phyloP scores from a whole-genome alignment of 768 basidiomycete genomes.

The Coprinellus micaceus region DNA sequence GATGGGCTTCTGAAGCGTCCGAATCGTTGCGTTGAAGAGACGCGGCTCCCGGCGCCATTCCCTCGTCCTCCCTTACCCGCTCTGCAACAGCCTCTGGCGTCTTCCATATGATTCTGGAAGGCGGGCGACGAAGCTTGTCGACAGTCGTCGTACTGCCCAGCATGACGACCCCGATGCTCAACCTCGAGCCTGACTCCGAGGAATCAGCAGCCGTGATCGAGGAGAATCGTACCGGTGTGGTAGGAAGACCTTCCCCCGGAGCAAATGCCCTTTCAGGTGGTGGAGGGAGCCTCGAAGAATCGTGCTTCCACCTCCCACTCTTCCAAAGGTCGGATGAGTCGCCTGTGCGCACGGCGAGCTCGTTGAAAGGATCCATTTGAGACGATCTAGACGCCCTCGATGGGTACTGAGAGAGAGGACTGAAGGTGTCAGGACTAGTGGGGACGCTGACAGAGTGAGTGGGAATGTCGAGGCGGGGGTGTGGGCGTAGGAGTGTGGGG shows the following conservation, averaged over 20 bases:
- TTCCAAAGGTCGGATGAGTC: neutral
- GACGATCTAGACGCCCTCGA: too few species aligned
- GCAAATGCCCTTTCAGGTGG: neutral
- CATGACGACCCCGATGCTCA: neutral
- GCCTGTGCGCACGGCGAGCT: conserved; percentile 3
- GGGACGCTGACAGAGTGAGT: conserved; percentile 3
- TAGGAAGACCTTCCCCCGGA: neutral
- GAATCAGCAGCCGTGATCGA: neutral
- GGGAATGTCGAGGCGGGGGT: neutral
- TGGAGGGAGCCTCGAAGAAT: neutral
- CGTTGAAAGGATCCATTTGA: conserved; percentile 3
- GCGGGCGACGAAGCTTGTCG: neutral
- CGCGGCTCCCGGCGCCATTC: neutral
- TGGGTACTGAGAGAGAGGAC: neutral
- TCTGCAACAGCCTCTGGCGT: neutral
- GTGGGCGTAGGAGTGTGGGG: neutral
- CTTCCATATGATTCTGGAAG: neutral
- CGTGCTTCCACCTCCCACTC: conserved; percentile 2
- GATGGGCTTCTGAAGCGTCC: neutral
- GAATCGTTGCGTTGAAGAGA: neutral
- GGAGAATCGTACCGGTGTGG: neutral
- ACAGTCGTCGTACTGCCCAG: neutral
- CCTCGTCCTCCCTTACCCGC: neutral
- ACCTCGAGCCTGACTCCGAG: neutral
- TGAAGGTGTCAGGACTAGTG: neutral